Percentiles rank a stretch among this genome's conserved stretches.
Evolutionary conservation across 179 eudicot species (phyloP).

Genomic region (Drosera spatulata): DNA sequence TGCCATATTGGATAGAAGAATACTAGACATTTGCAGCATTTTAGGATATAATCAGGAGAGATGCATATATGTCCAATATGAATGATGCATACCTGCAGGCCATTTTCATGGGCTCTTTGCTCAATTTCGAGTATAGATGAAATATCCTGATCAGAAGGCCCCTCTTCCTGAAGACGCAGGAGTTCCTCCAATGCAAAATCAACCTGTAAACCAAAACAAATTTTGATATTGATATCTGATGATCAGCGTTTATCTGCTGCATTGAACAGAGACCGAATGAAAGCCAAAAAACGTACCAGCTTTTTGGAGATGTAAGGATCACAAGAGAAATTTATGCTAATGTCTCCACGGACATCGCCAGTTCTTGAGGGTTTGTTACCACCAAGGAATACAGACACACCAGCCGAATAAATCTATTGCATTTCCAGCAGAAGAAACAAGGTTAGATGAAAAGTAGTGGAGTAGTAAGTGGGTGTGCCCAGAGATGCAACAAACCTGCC

Average conservation of each 20-base stretch:
- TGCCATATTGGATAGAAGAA: not conserved
- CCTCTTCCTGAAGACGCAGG: conserved; percentile 63
- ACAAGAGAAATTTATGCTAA: conserved; percentile 79
- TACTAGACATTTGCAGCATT: not conserved
- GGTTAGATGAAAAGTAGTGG: not conserved
- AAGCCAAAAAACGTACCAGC: conserved; percentile 32
- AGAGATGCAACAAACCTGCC: conserved; percentile 42
- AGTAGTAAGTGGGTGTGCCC: conserved; percentile 1
- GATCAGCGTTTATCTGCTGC: not conserved
- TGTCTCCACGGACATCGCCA: conserved; percentile 74
- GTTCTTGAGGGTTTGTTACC: conserved; percentile 85
- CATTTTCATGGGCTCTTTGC: conserved; percentile 92
- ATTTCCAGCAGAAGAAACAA: conserved; percentile 13
- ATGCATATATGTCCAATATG: too few relatives aligned
- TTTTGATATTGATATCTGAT: not conserved
- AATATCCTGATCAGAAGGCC: conserved; percentile 72
- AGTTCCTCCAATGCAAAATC: conserved; percentile 75
- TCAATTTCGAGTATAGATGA: conserved; percentile 77
- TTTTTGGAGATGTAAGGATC: conserved; percentile 67
- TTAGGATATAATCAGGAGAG: not conserved
- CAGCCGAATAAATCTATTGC: conserved; percentile 73
- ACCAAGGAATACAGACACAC: conserved; percentile 82
- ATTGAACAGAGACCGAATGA: not conserved
- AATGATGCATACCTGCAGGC: conserved; percentile 48
- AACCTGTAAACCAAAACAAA: conserved; percentile 29